Evolutionary conservation across 805 yeast genomes (phyloP), one percentile per base, ranked within the genome.

Genomic region (Lipomyces mesembrius): DNA sequence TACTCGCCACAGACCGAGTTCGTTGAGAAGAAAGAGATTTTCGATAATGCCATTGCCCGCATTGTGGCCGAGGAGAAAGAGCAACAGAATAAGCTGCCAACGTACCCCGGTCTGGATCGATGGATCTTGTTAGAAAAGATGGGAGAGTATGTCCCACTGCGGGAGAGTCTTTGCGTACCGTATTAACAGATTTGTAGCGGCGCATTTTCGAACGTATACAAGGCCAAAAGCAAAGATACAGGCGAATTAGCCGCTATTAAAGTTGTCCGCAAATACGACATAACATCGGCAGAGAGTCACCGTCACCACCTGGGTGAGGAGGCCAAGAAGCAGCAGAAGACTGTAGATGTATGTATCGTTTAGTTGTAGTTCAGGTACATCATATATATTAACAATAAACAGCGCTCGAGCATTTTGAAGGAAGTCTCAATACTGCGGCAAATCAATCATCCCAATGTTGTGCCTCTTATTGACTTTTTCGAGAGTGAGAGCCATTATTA

Each of bases 171-270:
- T 17, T 43, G 29, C 17, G n/a, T 37, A 17, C 49, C 11, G n/a
- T 57, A 39, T 17, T n/a, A 8, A 49, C 17, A 9, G 8, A 7
- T 12, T 27, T 27, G 35, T 49, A 70, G 73, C 75, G 98, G 98
- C 8, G 98, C 98, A 0, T 93, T 94, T 76, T 91, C 97, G 2
- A 83, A 85, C 12, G 98, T 94, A 3, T 91, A 87, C 79, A 87
- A 84, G 75, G 96, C 96, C 0, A 75, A 80, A 17, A 88, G 88
- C 72, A 70, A 78, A 2, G 71, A 71, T 11, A 75, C 81, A 5
- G 76, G 79, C 39, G 77, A 83, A 59, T 77, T 79, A 49, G 88
- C 91, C 17, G 97, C 97, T 12, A 85, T 91, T 73, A 91, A 91
- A 74, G 84, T 90, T 66, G 90, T 92, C 57, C 83, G 85, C 72